Evolutionary conservation across 352 stramenopile genomes (phyloP).

Genomic region (Pythium coloratum): DNA sequence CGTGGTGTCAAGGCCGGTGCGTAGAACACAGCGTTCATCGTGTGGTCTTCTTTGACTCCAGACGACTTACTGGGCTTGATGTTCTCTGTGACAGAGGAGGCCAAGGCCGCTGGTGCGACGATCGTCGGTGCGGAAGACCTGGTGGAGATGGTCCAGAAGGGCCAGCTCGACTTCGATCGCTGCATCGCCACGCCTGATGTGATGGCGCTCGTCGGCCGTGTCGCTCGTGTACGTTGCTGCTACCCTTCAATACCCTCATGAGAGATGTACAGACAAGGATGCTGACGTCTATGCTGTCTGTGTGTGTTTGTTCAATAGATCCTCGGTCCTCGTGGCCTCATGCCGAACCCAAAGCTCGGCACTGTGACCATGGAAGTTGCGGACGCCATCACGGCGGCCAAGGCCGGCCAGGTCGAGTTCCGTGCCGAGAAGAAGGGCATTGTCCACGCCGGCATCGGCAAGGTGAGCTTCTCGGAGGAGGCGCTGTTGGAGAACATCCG

Average conservation of each 20-base stretch:
- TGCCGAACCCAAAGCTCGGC: conserved; percentile 98
- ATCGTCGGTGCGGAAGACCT: conserved; percentile 92
- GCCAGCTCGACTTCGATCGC: conserved; percentile 90
- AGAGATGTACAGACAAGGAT: neutral
- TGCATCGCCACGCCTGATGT: conserved; percentile 92
- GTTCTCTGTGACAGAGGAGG: conserved; percentile 55
- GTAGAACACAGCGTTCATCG: neutral
- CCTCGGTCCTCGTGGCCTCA: conserved; percentile 95
- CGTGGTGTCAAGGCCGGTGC: conserved; percentile 76
- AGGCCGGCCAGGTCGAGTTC: conserved; percentile 87
- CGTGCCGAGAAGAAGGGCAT: conserved; percentile 91
- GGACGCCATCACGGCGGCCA: conserved; percentile 76
- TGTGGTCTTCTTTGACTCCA: neutral
- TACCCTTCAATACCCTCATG: neutral
- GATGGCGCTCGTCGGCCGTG: conserved; percentile 91
- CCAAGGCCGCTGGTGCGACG: conserved; percentile 84
- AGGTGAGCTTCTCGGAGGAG: conserved; percentile 89
- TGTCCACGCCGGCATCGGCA: conserved; percentile 87
- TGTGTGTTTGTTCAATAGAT: conserved; percentile 40
- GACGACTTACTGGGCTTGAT: too few relatives aligned
- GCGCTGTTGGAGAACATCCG: conserved; percentile 91
- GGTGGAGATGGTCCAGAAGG: conserved; percentile 86
- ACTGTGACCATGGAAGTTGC: conserved; percentile 93
- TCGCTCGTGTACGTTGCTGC: conserved; percentile 72
- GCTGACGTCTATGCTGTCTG: neutral